Conservation (phyloP, 2,329 filamentous ascomycete species). For the Nakataea oryzae region DNA sequence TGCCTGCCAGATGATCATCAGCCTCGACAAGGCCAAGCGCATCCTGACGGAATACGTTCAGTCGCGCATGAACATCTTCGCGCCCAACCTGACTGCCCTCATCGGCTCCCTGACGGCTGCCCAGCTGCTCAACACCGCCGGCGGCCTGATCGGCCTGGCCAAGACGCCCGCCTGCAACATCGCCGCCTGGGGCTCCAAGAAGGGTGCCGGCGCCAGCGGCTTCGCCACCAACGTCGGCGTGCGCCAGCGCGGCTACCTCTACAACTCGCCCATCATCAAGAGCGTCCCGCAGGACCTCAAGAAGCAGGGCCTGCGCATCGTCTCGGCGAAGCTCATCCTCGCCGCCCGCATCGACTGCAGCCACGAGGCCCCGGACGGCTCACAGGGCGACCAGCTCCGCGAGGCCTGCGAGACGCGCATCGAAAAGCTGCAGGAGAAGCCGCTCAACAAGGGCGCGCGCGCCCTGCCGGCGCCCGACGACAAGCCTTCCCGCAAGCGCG, state of each 20-base stretch:
- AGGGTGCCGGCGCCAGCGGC: constrained; percentile 61
- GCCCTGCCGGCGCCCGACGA: constrained; percentile 90
- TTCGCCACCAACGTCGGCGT: constrained; percentile 89
- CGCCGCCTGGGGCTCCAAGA: constrained; percentile 81
- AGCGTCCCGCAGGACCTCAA: constrained; percentile 79
- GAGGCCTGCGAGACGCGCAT: constrained; percentile 75
- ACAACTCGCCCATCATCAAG: constrained; percentile 80
- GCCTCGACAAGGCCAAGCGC: constrained; percentile 76
- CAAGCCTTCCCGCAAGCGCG: constrained; percentile 86
- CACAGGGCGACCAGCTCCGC: constrained; percentile 71
- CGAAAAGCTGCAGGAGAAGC: constrained; percentile 85
- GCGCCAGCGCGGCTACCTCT: constrained; percentile 86
- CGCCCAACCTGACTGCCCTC: constrained; percentile 82
- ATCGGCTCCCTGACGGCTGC: constrained; percentile 90
- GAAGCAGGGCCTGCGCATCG: constrained; percentile 88
- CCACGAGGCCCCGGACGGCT: constrained; percentile 71
- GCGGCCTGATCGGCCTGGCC: constrained; percentile 76
- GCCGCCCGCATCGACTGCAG: constrained; percentile 84
- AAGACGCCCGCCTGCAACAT: constrained; percentile 93
- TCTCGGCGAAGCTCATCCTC: constrained; percentile 87
- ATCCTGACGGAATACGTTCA: constrained; percentile 89
- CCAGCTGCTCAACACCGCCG: constrained; percentile 90
- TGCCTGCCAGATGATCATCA: constrained; percentile 82
- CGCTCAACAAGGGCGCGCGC: constrained; percentile 77
- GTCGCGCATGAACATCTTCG: constrained; percentile 92